Base-by-base conservation (phyloP, 345 rosid genomes). In the Eucalyptus sp. region DNA sequence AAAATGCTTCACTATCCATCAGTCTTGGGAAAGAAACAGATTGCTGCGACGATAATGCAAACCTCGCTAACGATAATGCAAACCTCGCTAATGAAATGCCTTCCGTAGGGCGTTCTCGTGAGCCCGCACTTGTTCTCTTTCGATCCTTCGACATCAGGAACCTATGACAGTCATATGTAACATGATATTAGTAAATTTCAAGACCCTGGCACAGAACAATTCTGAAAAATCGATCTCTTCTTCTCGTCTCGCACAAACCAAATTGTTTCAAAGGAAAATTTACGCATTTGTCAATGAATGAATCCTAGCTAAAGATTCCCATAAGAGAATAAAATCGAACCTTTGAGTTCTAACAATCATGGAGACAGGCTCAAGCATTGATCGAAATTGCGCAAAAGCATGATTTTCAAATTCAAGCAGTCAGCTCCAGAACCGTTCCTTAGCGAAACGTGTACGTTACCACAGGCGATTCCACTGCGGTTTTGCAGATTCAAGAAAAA, bases 21-120 rank as follows among this genome's bases (percentile, higher is more conserved):
- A 54, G 27, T 87, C 27, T 20, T 1, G 22, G 50, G 79, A 54
- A 37, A 29, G 49, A 41, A 68, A 84, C 13, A 11, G 20, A 60
- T 9, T 29, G 14, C 31, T 2, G 6, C 2, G 1, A 37, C 5
- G 0, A 14, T 10, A 52, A 87, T 24, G 43, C 86, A 87, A 86
- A 97, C 98, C 97, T 96, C 92, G 11, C 91, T 90, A 81, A 96
- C 5, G 0, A 14, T 10, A 52, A 87, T 24, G 43, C 86, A 87
- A 86, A 97, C 98, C 97, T 96, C 92, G 11, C 91, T 90, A 81
- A 96, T 94, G 88, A 97, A 97, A 52, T 91, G 96, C 90, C 94
- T 91, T 6, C 98, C 99, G 56, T 97, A 96, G 2, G 99, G 95
- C 46, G 98, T 96, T 91, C 98, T 94, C 6, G 98, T 97, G 86